These are phyloP conservation scores for Magnusiomyces tetraspermus DNA, from an alignment of 1,139 yeast species.

Conservation along the genomic window DNA sequence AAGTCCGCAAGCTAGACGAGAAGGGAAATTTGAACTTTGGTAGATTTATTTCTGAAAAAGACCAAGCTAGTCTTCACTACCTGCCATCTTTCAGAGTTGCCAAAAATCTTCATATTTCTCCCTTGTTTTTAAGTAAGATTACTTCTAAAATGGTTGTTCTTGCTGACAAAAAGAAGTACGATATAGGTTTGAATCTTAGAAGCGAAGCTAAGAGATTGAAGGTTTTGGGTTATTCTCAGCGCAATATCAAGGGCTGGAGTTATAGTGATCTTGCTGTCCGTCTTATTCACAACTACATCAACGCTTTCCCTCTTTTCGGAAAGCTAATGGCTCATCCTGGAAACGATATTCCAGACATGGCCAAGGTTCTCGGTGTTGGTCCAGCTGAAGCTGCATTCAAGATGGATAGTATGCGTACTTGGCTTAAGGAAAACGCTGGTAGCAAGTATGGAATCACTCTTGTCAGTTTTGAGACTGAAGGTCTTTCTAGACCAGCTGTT, in stretches of 20 bases:
- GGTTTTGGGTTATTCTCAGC: slow-evolving; percentile 78
- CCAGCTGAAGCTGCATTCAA: slow-evolving; percentile 37
- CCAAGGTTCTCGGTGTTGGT: slow-evolving; percentile 36
- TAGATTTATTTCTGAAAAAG: slow-evolving; percentile 38
- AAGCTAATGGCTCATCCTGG: slow-evolving; percentile 29
- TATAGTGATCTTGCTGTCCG: slow-evolving; percentile 67
- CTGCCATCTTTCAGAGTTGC: slow-evolving; percentile 61
- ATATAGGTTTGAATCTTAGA: slow-evolving; percentile 79
- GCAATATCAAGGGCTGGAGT: slow-evolving; percentile 68
- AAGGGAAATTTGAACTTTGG: slow-evolving; percentile 28
- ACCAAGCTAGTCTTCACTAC: slow-evolving; percentile 48
- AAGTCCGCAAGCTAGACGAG: slow-evolving; percentile 27
- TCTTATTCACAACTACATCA: slow-evolving; percentile 52
- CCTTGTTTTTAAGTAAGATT: slow-evolving; percentile 62
- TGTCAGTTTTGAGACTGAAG: slow-evolving; percentile 72
- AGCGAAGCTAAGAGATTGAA: slow-evolving; percentile 71
- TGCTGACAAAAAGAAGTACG: slow-evolving; percentile 46
- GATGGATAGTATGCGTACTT: slow-evolving; percentile 32
- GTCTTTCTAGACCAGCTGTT: slow-evolving; percentile 59
- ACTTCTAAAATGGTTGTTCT: slow-evolving; percentile 64
- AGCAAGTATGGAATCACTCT: slow-evolving; percentile 44
- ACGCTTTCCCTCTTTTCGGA: slow-evolving; percentile 54
- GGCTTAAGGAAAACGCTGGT: slow-evolving; percentile 39
- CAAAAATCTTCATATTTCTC: slow-evolving; percentile 47
- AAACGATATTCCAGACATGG: slow-evolving; percentile 37